Evolutionary conservation across 495 filamentous ascomycete species (phyloP).

Genomic region (Barbatosphaeria neglecta): DNA sequence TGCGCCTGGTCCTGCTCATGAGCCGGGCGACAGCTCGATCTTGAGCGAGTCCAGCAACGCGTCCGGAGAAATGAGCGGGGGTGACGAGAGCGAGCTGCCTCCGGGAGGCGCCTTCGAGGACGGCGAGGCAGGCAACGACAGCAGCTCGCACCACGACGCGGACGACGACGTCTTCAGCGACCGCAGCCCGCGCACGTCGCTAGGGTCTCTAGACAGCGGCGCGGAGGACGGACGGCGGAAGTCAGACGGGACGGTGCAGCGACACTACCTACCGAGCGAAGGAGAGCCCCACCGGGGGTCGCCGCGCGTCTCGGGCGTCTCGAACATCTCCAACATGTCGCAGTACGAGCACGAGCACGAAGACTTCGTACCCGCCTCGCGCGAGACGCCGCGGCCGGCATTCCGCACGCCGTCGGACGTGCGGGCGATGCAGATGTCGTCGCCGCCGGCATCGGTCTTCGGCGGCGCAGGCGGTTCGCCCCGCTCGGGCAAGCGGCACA

Average conservation of each 20-base stretch:
- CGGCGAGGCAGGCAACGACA: constrained; percentile 23
- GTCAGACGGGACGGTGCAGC: constrained; percentile 2
- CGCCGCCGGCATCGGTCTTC: constrained; percentile 42
- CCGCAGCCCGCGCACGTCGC: constrained; percentile 32
- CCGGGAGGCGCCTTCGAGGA: constrained; percentile 9
- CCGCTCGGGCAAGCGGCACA: constrained; percentile 21
- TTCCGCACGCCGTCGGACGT: constrained; percentile 61
- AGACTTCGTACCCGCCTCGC: constrained; percentile 26
- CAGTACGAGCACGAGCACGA: constrained; percentile 30
- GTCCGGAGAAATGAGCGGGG: constrained; percentile 17
- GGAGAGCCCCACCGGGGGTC: constrained; percentile 1
- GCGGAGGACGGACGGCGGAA: constrained; percentile 8
- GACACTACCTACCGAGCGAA: constrained; percentile 1
- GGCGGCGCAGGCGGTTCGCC: constrained; percentile 32
- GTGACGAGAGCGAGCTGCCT: constrained; percentile 6
- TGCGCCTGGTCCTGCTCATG: too few species aligned
- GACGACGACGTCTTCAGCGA: constrained; percentile 47
- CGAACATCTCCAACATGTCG: constrained; percentile 28
- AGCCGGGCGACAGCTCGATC: constrained; percentile 19
- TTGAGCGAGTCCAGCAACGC: constrained; percentile 18
- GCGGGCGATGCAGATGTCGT: constrained; percentile 67
- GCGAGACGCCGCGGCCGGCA: constrained; percentile 24
- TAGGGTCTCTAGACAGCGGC: constrained; percentile 26
- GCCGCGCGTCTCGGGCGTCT: constrained; percentile 21
- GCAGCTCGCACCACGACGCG: constrained; percentile 34